These are phyloP conservation scores for Reticulascus tulasneorum DNA, from an alignment of 2,329 filamentous ascomycete species.

Conservation along the genomic window DNA sequence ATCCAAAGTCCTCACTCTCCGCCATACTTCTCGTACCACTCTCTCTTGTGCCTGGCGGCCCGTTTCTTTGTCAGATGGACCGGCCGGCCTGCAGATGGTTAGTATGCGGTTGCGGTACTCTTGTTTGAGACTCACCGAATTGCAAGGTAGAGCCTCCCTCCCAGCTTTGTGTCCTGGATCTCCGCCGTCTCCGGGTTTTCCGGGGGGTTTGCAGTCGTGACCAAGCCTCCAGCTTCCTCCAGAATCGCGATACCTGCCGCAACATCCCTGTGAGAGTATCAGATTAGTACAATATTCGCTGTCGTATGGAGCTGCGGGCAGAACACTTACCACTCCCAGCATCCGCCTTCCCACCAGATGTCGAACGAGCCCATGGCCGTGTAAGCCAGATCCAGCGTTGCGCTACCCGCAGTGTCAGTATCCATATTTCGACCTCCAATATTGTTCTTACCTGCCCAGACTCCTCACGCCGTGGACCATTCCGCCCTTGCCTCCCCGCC, in stretches of 20 bases:
- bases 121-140: conserved; percentile 45
- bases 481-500: conserved; percentile 62
- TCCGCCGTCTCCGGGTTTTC: conserved; percentile 48
- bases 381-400: conserved; percentile 71
- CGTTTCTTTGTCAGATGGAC: conserved; percentile 56
- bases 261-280: conserved; percentile 54
- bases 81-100: conserved; percentile 51
- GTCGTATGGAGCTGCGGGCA: not conserved
- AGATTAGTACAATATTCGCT: too few species aligned
- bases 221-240: conserved; percentile 67
- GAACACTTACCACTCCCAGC: conserved; percentile 71
- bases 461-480: conserved; percentile 77
- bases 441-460: conserved; percentile 49
- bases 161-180: conserved; percentile 58
- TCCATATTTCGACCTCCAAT: not conserved
- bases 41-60: conserved; percentile 65
- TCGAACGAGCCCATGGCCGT: conserved; percentile 72
- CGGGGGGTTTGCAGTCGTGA: conserved; percentile 72
- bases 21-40: conserved; percentile 69
- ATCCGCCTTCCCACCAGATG: conserved; percentile 80
- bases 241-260: conserved; percentile 71
- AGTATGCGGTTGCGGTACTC: not conserved
- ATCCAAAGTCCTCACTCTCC: conserved; percentile 60
- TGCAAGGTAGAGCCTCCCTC: conserved; percentile 67
- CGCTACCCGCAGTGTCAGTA: conserved; percentile 36